A percentile compares a stretch with the other conserved stretches of the same genome.
These are phyloP conservation scores for Serendipita sp. DNA, from an alignment of 1,284 basidiomycete species.

Conservation along the genomic window DNA sequence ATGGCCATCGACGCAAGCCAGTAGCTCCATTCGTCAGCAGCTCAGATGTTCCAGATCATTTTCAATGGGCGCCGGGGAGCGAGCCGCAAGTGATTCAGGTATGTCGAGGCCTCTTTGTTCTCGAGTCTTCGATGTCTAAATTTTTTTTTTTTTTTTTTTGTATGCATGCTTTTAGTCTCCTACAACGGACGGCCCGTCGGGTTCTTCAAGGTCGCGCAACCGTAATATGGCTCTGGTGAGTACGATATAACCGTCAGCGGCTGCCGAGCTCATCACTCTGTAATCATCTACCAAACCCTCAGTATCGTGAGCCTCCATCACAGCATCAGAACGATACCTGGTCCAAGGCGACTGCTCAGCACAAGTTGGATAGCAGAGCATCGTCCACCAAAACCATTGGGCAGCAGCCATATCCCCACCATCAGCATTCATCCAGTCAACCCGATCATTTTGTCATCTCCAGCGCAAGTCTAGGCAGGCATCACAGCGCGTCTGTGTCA, in stretches of 20 bases:
- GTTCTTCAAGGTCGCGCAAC: not conserved
- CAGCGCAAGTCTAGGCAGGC: not conserved
- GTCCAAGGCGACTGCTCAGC: not conserved
- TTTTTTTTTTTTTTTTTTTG: not conserved
- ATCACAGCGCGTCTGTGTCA: not conserved
- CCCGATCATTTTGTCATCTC: not conserved
- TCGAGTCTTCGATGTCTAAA: not conserved
- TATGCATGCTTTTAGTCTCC: not conserved
- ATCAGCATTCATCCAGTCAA: not conserved
- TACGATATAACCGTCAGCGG: not conserved
- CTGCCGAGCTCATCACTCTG: not conserved
- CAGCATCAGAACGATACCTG: not conserved
- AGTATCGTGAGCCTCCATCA: not conserved
- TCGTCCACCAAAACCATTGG: not conserved
- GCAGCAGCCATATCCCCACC: not conserved
- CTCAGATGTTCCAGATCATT: not conserved
- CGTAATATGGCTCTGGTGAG: not conserved
- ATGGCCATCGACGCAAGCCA: conserved; percentile 1
- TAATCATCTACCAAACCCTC: not conserved
- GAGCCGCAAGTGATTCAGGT: not conserved
- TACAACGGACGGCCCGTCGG: not conserved
- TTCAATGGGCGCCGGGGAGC: not conserved
- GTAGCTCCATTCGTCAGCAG: not conserved
- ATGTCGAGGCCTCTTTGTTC: not conserved
- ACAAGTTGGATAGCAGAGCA: not conserved